A percentile compares a stretch with the other conserved stretches of the same genome.
These are phyloP conservation scores for Acer saccharum DNA, from an alignment of 345 rosid species.

Conservation along the genomic window DNA sequence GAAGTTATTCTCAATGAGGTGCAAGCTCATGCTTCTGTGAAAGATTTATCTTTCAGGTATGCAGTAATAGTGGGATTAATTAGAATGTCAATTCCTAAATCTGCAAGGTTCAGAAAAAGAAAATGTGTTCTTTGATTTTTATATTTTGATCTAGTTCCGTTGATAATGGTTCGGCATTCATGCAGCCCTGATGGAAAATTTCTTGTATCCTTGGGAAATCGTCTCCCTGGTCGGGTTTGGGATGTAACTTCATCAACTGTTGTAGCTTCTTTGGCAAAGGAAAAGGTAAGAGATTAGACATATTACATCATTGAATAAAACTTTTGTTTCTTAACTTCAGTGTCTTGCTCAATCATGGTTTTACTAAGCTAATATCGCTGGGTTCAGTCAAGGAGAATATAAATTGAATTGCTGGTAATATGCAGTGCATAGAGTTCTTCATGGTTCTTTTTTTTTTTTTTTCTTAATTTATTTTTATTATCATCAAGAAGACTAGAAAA, in stretches of 20 bases:
- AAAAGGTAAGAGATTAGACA: conserved; percentile 48
- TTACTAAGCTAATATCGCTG: not conserved
- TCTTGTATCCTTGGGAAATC: conserved; percentile 71
- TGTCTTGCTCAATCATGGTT: not conserved
- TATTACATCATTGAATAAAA: not conserved
- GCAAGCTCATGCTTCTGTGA: conserved; percentile 64
- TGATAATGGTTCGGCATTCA: conserved; percentile 23
- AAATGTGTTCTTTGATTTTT: not conserved
- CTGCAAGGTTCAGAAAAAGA: not conserved
- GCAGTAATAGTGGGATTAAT: conserved; percentile 6
- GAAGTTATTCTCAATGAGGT: conserved; percentile 57
- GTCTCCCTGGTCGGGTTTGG: conserved; percentile 88
- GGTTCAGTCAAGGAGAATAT: not conserved
- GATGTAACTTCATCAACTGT: conserved; percentile 59
- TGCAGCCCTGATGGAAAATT: conserved; percentile 82
- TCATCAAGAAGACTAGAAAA: not conserved
- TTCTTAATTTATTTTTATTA: not conserved
- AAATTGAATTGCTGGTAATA: not conserved
- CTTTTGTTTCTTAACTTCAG: conserved; percentile 1
- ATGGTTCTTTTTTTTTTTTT: not conserved
- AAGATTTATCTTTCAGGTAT: conserved; percentile 84
- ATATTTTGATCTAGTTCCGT: conserved; percentile 15
- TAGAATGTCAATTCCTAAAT: conserved; percentile 18
- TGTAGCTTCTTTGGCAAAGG: conserved; percentile 64
- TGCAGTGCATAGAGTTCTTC: not conserved